Conservation (phyloP, 1,284 basidiomycete genomes). For the Hypsizygus ulmarius region DNA sequence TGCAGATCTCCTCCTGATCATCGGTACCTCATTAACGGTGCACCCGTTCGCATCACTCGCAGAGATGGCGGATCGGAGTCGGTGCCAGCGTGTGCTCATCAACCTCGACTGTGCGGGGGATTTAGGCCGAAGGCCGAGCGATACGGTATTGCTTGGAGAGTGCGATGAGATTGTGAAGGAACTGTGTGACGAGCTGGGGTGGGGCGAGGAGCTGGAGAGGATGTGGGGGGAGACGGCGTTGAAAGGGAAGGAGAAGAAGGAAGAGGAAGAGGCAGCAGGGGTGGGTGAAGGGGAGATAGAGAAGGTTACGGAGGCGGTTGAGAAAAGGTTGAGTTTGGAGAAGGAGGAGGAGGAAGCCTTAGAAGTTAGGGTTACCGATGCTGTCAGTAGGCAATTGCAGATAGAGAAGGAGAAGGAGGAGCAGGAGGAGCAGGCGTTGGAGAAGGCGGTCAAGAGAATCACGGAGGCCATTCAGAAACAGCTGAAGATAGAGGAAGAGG, state of each 20-base stretch:
- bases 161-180: constrained; percentile 64
- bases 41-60: constrained; percentile 74
- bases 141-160: constrained; percentile 62
- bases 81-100: constrained; percentile 67
- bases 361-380: constrained; percentile 16
- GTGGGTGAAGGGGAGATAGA: constrained; percentile 23
- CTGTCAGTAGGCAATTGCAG: too few relatives aligned
- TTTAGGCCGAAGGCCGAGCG: constrained; percentile 52
- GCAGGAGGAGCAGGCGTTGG: constrained; percentile 3
- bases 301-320: constrained; percentile 30
- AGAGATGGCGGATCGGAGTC: constrained; percentile 37
- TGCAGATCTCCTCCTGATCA: constrained; percentile 86
- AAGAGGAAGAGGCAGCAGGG: constrained; percentile 16
- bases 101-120: constrained; percentile 67
- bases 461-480: constrained; percentile 19
- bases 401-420: constrained; percentile 3
- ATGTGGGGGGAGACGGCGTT: constrained; percentile 53
- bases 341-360: constrained; percentile 17
- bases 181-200: constrained; percentile 63
- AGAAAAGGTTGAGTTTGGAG: constrained; percentile 25
- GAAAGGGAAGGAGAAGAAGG: constrained; percentile 19
- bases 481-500: constrained; percentile 19
- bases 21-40: constrained; percentile 88
- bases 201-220: constrained; percentile 59
- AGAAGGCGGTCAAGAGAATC: constrained; percentile 17